Percentiles rank a stretch among this genome's conserved stretches.
Conservation (phyloP, 2,329 filamentous ascomycete species). For the Epichloe hybrida region DNA sequence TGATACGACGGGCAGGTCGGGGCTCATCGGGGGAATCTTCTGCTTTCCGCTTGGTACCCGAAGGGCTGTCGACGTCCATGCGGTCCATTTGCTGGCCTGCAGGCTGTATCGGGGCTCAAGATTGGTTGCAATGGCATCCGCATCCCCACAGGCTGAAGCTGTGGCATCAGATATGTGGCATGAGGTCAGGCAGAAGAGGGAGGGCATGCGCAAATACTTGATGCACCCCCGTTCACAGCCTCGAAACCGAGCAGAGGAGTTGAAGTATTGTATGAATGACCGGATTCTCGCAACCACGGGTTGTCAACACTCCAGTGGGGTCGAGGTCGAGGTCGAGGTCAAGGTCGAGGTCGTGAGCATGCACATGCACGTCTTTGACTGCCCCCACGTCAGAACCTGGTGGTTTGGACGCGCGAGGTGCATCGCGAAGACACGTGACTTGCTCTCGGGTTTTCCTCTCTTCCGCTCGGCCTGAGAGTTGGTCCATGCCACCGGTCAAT, state of each 20-base stretch:
- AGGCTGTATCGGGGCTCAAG: no score
- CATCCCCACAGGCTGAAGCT: neutral
- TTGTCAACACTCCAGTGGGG: neutral
- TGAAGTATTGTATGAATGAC: no score
- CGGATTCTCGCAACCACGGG: neutral
- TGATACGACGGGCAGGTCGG: conserved; percentile 33
- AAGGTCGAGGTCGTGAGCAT: no score
- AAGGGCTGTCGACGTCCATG: conserved; percentile 30
- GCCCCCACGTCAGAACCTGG: neutral
- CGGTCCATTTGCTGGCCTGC: conserved; percentile 13
- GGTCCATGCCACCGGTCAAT: no score
- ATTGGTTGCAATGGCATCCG: neutral
- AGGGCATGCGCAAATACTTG: neutral
- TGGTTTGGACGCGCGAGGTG: neutral
- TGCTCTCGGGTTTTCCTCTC: neutral
- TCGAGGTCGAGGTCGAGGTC: neutral
- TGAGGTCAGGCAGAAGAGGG: neutral
- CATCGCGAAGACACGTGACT: neutral
- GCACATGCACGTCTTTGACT: neutral
- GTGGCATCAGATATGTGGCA: neutral
- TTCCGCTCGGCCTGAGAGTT: no score
- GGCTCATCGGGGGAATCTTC: conserved; percentile 23
- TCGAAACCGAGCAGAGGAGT: no score
- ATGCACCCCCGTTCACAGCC: neutral
- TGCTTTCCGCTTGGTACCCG: conserved; percentile 37